These are phyloP conservation scores for Leccinum fallax DNA, from an alignment of 1,284 basidiomycete species.

Conservation along the genomic window DNA sequence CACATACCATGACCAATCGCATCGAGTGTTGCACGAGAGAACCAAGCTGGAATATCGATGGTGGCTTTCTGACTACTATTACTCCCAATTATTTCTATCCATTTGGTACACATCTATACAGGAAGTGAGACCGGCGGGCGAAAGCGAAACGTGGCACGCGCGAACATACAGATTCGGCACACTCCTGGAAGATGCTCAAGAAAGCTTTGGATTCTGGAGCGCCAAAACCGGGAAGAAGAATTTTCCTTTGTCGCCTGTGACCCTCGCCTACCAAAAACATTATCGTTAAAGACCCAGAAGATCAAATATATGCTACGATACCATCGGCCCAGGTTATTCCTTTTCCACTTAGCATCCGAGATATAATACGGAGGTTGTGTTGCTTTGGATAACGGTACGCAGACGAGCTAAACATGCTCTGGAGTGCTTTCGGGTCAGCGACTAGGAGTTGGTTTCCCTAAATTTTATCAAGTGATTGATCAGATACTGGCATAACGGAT, in stretches of 20 bases:
- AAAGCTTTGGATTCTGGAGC: conserved; percentile 41
- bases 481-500: background rate
- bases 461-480: background rate
- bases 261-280: conserved; percentile 38
- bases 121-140: conserved; percentile 9
- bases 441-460: conserved; percentile 33
- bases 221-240: conserved; percentile 48
- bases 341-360: conserved; percentile 37
- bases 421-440: conserved; percentile 45
- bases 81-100: conserved; percentile 44
- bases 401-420: conserved; percentile 43
- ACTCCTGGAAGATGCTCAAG: conserved; percentile 37
- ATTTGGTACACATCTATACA: conserved; percentile 45
- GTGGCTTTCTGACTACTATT: conserved; percentile 34
- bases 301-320: conserved; percentile 14
- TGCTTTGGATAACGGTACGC: conserved; percentile 44
- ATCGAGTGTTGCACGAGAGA: conserved; percentile 46
- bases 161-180: conserved; percentile 26
- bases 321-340: conserved; percentile 46
- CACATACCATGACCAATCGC: conserved; percentile 46
- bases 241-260: conserved; percentile 47
- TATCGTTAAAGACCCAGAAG: background rate
- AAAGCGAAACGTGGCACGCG: conserved; percentile 2
- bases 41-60: conserved; percentile 44
- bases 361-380: conserved; percentile 34